Evolutionary conservation across 352 stramenopile genomes (phyloP).

Genomic region (Pythium brassicae): DNA sequence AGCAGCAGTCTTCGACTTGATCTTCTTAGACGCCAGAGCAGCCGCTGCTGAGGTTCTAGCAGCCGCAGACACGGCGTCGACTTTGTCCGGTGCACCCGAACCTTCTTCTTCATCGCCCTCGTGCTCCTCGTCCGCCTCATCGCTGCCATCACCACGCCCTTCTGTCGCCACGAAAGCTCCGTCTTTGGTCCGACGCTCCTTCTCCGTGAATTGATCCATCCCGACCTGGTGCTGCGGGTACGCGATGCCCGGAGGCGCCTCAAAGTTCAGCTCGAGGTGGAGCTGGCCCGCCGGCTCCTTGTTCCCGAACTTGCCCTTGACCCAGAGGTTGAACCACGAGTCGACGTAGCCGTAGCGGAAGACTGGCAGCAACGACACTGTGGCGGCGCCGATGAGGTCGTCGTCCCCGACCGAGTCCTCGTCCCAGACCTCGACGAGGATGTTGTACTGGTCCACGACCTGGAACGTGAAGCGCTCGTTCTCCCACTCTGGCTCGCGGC

Average conservation of each 20-base stretch:
- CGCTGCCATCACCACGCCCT: background rate
- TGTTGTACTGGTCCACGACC: constrained; percentile 91
- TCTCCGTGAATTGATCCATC: constrained; percentile 70
- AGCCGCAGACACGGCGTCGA: constrained; percentile 13
- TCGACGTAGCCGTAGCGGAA: constrained; percentile 88
- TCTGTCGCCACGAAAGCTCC: constrained; percentile 18
- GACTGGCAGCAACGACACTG: constrained; percentile 85
- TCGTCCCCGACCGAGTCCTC: constrained; percentile 89
- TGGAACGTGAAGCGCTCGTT: constrained; percentile 82
- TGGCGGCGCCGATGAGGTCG: constrained; percentile 83
- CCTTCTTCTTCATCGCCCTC: background rate
- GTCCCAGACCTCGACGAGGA: constrained; percentile 90
- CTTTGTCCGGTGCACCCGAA: constrained; percentile 10
- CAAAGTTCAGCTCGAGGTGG: constrained; percentile 86
- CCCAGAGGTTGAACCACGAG: constrained; percentile 85
- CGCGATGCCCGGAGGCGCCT: constrained; percentile 63
- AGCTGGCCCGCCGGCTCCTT: constrained; percentile 85
- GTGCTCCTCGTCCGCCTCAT: background rate
- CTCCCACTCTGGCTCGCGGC: constrained; percentile 80
- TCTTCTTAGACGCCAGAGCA: constrained; percentile 11
- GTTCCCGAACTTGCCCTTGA: constrained; percentile 85
- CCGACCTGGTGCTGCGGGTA: constrained; percentile 90
- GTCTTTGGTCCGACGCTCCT: constrained; percentile 69
- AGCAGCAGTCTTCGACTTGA: constrained; percentile 9
- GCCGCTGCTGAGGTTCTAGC: constrained; percentile 14